phyloP scores from a whole-genome alignment of 306 rosid genomes.

The Quercus wislizeni region DNA sequence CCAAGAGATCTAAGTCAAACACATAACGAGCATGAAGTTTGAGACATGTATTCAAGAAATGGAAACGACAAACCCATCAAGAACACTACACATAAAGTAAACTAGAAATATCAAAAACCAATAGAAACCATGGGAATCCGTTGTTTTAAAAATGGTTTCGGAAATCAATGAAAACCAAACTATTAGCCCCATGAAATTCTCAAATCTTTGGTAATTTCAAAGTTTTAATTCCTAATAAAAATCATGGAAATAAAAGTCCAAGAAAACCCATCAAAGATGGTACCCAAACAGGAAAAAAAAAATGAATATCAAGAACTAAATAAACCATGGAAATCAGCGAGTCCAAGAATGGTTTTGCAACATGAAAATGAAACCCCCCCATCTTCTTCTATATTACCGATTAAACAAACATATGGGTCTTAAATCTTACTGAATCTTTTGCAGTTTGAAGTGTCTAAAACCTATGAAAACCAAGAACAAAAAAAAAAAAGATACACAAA shows the following conservation, averaged over 20 bases:
- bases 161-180: too few relatives aligned
- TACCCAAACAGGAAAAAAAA: not conserved
- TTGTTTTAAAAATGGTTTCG: too few relatives aligned
- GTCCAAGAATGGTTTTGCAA: not conserved
- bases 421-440: not conserved
- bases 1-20: conserved; percentile 30
- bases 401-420: not conserved
- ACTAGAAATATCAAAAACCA: not conserved
- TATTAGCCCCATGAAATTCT: not conserved
- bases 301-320: not conserved
- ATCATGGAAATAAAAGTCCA: not conserved
- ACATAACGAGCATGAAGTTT: not conserved
- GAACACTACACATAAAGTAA: not conserved
- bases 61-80: not conserved
- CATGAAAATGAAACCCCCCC: not conserved
- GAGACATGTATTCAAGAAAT: not conserved
- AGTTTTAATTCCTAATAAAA: not conserved
- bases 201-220: not conserved
- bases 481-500: too few relatives aligned
- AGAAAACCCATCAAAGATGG: not conserved
- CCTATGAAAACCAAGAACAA: not conserved
- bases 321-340: not conserved
- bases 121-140: too few relatives aligned
- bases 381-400: not conserved
- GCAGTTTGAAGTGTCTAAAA: not conserved